These are phyloP conservation scores for Orobanche coerulescens DNA, from an alignment of 257 asterid species.

Conservation along the genomic window DNA sequence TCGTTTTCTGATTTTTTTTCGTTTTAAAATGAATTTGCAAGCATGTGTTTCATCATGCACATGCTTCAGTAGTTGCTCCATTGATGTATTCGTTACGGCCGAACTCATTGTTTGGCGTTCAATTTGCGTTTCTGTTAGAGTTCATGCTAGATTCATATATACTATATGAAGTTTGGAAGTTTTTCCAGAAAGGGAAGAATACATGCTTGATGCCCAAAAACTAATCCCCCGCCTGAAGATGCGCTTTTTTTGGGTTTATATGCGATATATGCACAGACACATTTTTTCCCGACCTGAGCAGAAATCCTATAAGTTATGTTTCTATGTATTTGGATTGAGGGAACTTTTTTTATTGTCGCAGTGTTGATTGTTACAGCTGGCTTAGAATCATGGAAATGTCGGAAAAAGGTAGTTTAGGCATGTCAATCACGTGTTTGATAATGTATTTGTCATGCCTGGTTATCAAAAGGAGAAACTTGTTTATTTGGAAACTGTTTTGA, in stretches of 20 bases:
- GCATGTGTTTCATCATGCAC: conserved; percentile 12
- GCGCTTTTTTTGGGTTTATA: not conserved
- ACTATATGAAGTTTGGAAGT: not conserved
- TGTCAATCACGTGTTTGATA: not conserved
- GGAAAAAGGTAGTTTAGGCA: not conserved
- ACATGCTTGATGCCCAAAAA: not conserved
- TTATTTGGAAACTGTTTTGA: not conserved
- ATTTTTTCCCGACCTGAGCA: not conserved
- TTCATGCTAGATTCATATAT: not conserved
- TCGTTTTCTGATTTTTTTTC: not conserved
- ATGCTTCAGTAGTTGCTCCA: conserved; percentile 10
- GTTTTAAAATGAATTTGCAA: conserved; percentile 6
- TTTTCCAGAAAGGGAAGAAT: conserved; percentile 2
- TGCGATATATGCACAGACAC: no score
- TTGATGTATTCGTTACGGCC: conserved; percentile 6
- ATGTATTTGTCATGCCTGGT: not conserved
- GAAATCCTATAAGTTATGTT: not conserved
- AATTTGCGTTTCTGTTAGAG: not conserved
- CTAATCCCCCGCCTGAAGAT: not conserved
- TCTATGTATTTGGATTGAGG: not conserved
- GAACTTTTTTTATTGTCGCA: not conserved
- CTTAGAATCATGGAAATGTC: conserved; percentile 13
- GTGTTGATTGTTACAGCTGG: conserved; percentile 1
- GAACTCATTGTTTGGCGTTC: conserved; percentile 8
- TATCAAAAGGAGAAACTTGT: conserved; percentile 7